Base-by-base conservation (phyloP, 2,329 filamentous ascomycete genomes). In the Fusarium sp. region DNA sequence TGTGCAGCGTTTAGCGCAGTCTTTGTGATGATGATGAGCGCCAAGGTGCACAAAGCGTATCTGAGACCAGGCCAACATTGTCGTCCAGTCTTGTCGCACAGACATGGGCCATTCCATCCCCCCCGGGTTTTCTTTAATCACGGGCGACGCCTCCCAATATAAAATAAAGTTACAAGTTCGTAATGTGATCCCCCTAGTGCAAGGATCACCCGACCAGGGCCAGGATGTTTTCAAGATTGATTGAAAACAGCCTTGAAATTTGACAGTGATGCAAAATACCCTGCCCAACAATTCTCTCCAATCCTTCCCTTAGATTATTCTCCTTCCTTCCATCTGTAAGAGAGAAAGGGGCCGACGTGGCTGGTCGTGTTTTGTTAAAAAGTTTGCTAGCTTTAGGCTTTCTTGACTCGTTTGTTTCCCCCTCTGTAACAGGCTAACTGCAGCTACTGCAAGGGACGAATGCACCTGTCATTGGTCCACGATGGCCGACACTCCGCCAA, bases 111-210 rank as follows among this genome's bases (percentile, higher is more conserved):
- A 33, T 32, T 26, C 50, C 27, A 46, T 33, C 46, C 27, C 26
- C 52, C 68, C 68, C 57, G 18, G 58, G 52, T 60, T 61, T 41
- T 69, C 42, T 20, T 10, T 44, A 68, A 62, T 63, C 53, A 57
- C 64, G 38, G 56, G 30, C 33, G 23, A 37, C 62, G 59, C 67
- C 52, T 60, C 64, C 50, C 44, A 70, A 70, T 70, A 60, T 70
- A 69, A 55, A 53, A 69, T 71, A 69, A 60, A 60, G 64, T 50
- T 60, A 49, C 48, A 42, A 27, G 49, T 56, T 55, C 63, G 69
- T 70, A 71, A 69, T 54, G 53, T 55, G 40, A 60, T 64, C 40
- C 48, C 48, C 63, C 53, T 40, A 46, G 26, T 35, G 23, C 67
- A 71, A 41, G 67, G 67, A 57, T 62, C 27, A 42, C 10, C 40